Percentiles rank a stretch among this genome's conserved stretches.
Conservation (phyloP, 176 grass and related monocot genomes). For the Carex parvula region DNA sequence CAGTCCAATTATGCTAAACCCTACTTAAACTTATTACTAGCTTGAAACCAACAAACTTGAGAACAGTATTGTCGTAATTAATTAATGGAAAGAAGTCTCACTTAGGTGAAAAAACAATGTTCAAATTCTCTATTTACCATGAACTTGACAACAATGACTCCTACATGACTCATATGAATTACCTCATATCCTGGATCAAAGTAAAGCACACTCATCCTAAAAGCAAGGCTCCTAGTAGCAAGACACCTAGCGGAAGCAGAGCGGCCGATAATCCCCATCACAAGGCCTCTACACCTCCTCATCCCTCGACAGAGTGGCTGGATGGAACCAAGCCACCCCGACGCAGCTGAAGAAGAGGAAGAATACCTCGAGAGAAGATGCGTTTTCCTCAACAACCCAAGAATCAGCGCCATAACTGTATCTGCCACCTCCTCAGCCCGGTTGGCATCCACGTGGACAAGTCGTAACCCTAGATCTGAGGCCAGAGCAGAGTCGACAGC, state of each 20-base stretch:
- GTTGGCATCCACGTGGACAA: constrained; percentile 74
- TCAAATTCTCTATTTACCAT: not conserved
- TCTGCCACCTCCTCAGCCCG: constrained; percentile 91
- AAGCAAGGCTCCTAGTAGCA: constrained; percentile 84
- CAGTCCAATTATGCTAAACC: not conserved
- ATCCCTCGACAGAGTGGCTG: constrained; percentile 83
- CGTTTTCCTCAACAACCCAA: constrained; percentile 70
- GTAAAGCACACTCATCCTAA: constrained; percentile 91
- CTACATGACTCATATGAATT: no score
- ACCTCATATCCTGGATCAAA: constrained; percentile 66
- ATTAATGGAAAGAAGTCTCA: not conserved
- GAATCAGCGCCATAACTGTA: constrained; percentile 93
- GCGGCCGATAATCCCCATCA: constrained; percentile 73
- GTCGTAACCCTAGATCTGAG: constrained; percentile 74
- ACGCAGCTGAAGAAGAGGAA: constrained; percentile 53
- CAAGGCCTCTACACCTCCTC: constrained; percentile 87
- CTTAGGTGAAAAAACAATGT: not conserved
- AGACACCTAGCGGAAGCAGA: constrained; percentile 82
- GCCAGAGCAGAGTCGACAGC: constrained; percentile 64
- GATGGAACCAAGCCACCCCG: constrained; percentile 65
- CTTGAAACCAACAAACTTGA: no score
- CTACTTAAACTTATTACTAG: not conserved
- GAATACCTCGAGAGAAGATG: constrained; percentile 73
- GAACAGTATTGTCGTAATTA: no score
- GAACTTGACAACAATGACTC: not conserved